Conservation (phyloP, 73 alveolate species). For the Paramecium bursaria region DNA sequence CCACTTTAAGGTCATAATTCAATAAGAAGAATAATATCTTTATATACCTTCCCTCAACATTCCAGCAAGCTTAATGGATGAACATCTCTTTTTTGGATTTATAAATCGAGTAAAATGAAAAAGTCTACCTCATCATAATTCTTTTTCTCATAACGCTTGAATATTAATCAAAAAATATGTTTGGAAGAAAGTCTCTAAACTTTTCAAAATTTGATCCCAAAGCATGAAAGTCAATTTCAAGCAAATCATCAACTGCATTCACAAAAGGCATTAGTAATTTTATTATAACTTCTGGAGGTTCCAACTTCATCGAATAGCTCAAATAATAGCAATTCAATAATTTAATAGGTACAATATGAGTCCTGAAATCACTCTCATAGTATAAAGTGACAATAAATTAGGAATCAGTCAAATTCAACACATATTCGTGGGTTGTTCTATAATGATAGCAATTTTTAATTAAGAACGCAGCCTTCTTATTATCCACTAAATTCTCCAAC, state of each 20-base stretch:
- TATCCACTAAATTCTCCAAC: constrained; percentile 26
- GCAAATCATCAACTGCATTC: neutral
- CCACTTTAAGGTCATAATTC: constrained; percentile 11
- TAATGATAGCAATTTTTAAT: neutral
- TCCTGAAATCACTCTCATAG: neutral
- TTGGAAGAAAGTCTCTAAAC: neutral
- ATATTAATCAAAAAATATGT: neutral
- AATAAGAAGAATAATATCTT: constrained; percentile 5
- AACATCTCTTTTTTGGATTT: neutral
- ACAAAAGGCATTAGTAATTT: constrained; percentile 12
- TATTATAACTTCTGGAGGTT: constrained; percentile 26
- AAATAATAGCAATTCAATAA: neutral
- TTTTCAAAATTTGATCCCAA: neutral
- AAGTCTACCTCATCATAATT: neutral
- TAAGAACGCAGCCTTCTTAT: neutral
- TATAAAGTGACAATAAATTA: constrained; percentile 15
- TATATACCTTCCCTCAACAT: neutral
- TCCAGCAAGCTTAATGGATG: neutral
- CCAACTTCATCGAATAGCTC: neutral
- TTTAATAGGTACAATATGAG: constrained; percentile 34
- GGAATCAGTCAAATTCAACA: constrained; percentile 1
- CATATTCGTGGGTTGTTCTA: constrained; percentile 28
- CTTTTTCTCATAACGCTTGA: neutral
- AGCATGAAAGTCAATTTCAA: neutral
- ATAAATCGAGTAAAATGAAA: neutral